A percentile compares a stretch with the other conserved stretches of the same genome.
These are phyloP conservation scores for Auriscalpium vulgare DNA, from an alignment of 768 basidiomycete genomes.

Conservation along the genomic window DNA sequence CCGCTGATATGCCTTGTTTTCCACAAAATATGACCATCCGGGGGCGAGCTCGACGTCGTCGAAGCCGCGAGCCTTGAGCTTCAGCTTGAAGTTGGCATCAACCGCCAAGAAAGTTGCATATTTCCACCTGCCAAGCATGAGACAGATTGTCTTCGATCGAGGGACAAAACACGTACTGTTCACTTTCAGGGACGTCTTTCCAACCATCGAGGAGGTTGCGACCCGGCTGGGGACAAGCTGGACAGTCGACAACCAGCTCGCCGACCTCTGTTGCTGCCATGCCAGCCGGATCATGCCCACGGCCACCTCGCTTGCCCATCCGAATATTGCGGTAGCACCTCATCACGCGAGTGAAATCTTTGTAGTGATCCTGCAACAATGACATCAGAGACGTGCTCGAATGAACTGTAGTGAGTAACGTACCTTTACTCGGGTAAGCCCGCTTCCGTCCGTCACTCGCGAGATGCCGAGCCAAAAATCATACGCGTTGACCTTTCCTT, in stretches of 20 bases:
- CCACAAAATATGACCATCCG: neutral
- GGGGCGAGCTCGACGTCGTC: neutral
- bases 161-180: slow-evolving; percentile 7
- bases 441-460: slow-evolving; percentile 6
- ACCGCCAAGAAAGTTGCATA: slow-evolving; percentile 8
- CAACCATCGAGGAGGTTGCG: slow-evolving; percentile 14
- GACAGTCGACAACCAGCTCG: slow-evolving; percentile 14
- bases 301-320: slow-evolving; percentile 15
- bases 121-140: neutral
- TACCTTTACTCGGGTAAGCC: neutral
- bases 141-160: neutral
- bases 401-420: no score
- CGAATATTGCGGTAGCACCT: slow-evolving; percentile 16
- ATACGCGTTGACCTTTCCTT: slow-evolving; percentile 7
- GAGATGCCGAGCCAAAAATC: slow-evolving; percentile 7
- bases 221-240: slow-evolving; percentile 18
- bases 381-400: no score
- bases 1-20: neutral
- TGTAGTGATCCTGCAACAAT: no score
- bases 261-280: slow-evolving; percentile 4
- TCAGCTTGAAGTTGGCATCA: slow-evolving; percentile 2
- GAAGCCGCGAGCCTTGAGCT: neutral
- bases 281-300: slow-evolving; percentile 14
- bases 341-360: slow-evolving; percentile 7
- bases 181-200: slow-evolving; percentile 4